Evolutionary conservation across 768 basidiomycete species (phyloP).

Genomic region (Boletus subparvulus): DNA sequence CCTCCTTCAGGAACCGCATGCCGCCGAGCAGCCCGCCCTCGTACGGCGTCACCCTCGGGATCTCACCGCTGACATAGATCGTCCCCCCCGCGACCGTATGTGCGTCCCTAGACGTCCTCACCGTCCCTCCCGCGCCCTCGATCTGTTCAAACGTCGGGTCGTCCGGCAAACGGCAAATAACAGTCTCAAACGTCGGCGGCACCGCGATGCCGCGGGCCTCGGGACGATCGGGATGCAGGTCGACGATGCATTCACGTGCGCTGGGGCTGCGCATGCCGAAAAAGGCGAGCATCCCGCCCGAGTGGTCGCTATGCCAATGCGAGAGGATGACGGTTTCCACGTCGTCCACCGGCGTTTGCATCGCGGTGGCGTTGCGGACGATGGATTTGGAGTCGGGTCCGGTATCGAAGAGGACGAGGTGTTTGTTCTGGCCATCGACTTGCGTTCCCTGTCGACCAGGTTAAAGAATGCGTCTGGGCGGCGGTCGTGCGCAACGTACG

Average conservation of each 20-base stretch:
- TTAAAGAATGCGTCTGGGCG: background rate
- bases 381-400: constrained; percentile 78
- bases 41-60: constrained; percentile 65
- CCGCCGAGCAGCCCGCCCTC: constrained; percentile 70
- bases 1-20: constrained; percentile 52
- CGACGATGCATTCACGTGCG: constrained; percentile 47
- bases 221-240: constrained; percentile 78
- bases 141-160: constrained; percentile 78
- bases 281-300: constrained; percentile 70
- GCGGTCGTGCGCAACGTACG: constrained; percentile 39
- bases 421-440: constrained; percentile 41
- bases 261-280: constrained; percentile 43
- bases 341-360: constrained; percentile 52
- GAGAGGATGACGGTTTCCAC: constrained; percentile 70
- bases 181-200: constrained; percentile 55
- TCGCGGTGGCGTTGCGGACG: constrained; percentile 64
- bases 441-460: constrained; percentile 52
- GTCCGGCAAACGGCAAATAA: constrained; percentile 57
- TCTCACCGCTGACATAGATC: constrained; percentile 79
- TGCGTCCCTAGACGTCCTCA: constrained; percentile 57
- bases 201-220: constrained; percentile 71
- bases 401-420: constrained; percentile 76
- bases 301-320: constrained; percentile 79
- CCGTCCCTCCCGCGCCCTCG: constrained; percentile 47
- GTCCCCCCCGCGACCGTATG: constrained; percentile 64